Evolutionary conservation across 805 yeast genomes (phyloP).

Genomic region (Candida ipomoeae): DNA sequence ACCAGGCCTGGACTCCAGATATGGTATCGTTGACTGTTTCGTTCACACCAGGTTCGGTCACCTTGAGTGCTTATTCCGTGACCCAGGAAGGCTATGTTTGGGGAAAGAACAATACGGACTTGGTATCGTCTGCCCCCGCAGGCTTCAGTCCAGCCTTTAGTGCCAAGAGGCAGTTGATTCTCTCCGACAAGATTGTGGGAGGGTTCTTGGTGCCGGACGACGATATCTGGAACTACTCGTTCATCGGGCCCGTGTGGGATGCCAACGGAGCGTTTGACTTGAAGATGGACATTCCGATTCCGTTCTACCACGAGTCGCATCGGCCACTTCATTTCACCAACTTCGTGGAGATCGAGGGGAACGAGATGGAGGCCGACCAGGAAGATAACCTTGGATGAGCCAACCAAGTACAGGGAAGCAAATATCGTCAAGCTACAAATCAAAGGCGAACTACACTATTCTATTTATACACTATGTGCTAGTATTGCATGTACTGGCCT

Average conservation of each 20-base stretch:
- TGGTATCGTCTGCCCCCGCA: constrained; percentile 51
- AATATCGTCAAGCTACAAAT: no score
- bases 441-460: no score
- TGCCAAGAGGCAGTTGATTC: constrained; percentile 58
- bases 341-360: constrained; percentile 62
- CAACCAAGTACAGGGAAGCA: no score
- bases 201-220: constrained; percentile 82
- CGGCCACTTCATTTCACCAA: constrained; percentile 83
- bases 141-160: constrained; percentile 66
- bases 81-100: constrained; percentile 67
- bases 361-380: constrained; percentile 59
- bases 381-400: constrained; percentile 41
- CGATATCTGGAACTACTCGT: constrained; percentile 86
- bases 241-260: constrained; percentile 82
- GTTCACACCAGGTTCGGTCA: constrained; percentile 79
- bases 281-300: constrained; percentile 73
- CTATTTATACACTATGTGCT: no score
- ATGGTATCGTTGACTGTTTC: constrained; percentile 61
- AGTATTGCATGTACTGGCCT: no score
- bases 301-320: constrained; percentile 81
- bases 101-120: constrained; percentile 65
- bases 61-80: constrained; percentile 63
- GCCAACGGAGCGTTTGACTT: constrained; percentile 54
- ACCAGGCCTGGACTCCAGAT: constrained; percentile 37
- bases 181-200: constrained; percentile 76